These are phyloP conservation scores for Trametes sanguinea DNA, from an alignment of 768 basidiomycete species.

Conservation along the genomic window DNA sequence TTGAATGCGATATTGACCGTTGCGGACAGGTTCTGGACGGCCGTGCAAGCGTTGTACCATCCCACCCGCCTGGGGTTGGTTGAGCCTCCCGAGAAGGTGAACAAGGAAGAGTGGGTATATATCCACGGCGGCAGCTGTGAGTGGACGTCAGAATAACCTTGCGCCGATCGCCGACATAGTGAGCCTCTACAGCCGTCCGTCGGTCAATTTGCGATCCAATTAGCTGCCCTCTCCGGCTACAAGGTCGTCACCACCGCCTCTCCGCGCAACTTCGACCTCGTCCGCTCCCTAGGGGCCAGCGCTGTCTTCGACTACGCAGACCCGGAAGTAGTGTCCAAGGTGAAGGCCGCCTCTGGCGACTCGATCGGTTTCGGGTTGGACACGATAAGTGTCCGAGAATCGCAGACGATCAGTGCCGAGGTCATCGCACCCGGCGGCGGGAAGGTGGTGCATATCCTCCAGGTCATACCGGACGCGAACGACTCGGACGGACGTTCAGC, in stretches of 20 bases:
- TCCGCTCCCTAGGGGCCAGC: constrained; percentile 41
- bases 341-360: constrained; percentile 27
- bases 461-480: background rate
- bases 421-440: constrained; percentile 14
- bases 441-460: constrained; percentile 8
- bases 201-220: constrained; percentile 36
- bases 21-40: constrained; percentile 23
- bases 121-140: constrained; percentile 32
- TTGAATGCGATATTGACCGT: background rate
- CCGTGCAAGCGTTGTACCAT: constrained; percentile 29
- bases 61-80: constrained; percentile 27
- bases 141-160: background rate
- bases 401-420: constrained; percentile 10
- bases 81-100: constrained; percentile 23
- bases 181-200: constrained; percentile 33
- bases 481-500: constrained; percentile 6
- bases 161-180: background rate
- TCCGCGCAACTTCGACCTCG: constrained; percentile 37
- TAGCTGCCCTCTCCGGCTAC: constrained; percentile 35
- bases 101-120: constrained; percentile 27
- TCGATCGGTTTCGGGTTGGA: constrained; percentile 25
- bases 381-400: constrained; percentile 13
- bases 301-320: constrained; percentile 35
- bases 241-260: constrained; percentile 40
- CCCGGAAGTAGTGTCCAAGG: constrained; percentile 28